Evolutionary conservation across 768 basidiomycete genomes (phyloP), one percentile per base, ranked within the genome.

Genomic region (Pleurotus citrinopileatus): DNA sequence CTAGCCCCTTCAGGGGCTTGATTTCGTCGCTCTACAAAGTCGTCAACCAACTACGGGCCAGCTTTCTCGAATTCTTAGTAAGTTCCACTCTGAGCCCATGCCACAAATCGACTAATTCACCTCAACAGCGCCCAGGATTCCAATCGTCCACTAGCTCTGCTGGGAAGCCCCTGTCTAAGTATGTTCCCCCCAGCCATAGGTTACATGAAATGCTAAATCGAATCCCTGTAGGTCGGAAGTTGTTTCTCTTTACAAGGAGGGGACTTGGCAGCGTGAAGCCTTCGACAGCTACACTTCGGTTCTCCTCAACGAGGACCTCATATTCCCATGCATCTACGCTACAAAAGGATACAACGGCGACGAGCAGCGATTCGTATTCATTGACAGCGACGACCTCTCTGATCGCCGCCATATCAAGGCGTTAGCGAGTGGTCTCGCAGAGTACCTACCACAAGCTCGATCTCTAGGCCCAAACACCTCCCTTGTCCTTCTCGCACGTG

Each of bases 291-390:
- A 60, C 29, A 56, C 51, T 22, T 50, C 53, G 1, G 57, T 62
- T 29, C 57, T 62, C 10, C 44, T 57, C 28, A 57, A 62, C 32
- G 61, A 62, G 37, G 61, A 62, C 12, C 55, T 62, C 29, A 34
- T 60, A 32, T 62, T 62, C 55, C 61, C 61, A 17, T 62, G 61
- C 53, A 62, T 62, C 45, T 62, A 62, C 43, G 61, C 61, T 3
- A 62, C 61, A 17, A 62, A 62, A 45, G 61, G 61, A 28, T 62
- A 58, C 52, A 62, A 62, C 48, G 56, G 54, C 37, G 57, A 62
- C 36, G 60, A 62, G 27, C 61, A 62, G 27, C 59, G 60, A 17
- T 62, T 54, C 27, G 52, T 56, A 9, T 62, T 62, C 45, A 58
- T 62, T 23, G 61, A 62, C 42, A 54, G 52, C 17, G 61, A 62